Base-by-base conservation (phyloP, 768 basidiomycete genomes). In the Russula compacta region DNA sequence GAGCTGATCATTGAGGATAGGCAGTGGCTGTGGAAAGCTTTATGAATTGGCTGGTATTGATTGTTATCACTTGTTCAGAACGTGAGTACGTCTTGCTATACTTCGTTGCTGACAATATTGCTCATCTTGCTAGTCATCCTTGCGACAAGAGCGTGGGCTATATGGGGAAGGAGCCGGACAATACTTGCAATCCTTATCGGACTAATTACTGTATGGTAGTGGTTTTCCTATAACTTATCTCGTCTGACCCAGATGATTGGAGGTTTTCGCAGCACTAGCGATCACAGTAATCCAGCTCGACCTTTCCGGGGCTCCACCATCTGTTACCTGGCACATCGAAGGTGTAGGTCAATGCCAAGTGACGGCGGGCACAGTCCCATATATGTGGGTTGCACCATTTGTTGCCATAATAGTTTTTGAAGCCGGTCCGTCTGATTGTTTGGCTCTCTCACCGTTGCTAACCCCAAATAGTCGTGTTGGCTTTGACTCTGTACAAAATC, bases 71-170 rank as follows among this genome's bases (percentile, higher is more conserved):
- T 29, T 36, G 9, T 21, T 38, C 61, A 21, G 64, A 63, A 21
- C 40, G 64, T 65, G 39, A 48, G 56, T 35, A 4, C 8, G 14
- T 47, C 39, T 21, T 29, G 32, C 24, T 29, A 29, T 29, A 29
- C 33, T 10, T 33, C 19, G 12, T 14, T 39, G 29, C 39, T 47
- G 12, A 11, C 15, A 21, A 29, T 35, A 17, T 8, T 10, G 12
- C 38, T 40, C 46, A 53, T 11, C 7, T 17, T n/a, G 19, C 6
- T 29, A 71, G 70, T 69, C 24, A 67, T 71, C 36, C 60, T 71
- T 11, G 70, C 64, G 17, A 64, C 63, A 32, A 60, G 70, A 32
- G 70, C 69, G n/a, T 71, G 70, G 69, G 70, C 69, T 2, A 64
- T 71, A 53, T 71, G 70, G 70, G 66, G 64, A 39, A 69, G 56